Conservation (phyloP, 306 rosid species). For the Vicia villosa region DNA sequence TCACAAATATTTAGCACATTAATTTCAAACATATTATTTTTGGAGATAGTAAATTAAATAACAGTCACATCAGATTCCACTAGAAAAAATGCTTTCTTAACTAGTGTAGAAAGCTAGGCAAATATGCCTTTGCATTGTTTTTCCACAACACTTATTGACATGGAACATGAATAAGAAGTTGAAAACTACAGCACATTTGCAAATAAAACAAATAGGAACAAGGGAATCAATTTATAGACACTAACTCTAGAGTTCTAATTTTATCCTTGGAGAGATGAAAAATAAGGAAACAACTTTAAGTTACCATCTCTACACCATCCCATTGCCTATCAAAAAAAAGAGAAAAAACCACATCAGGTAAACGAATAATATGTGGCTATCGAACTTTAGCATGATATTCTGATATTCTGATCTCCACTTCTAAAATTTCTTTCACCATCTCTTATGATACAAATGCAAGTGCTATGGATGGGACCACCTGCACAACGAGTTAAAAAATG, state of each 20-base stretch:
- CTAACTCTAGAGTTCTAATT: slow-evolving; percentile 54
- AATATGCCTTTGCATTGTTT: slow-evolving; percentile 57
- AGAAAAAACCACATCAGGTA: slow-evolving; percentile 43
- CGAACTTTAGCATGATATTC: slow-evolving; percentile 64
- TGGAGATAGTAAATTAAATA: slow-evolving; percentile 6
- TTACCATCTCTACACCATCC: slow-evolving; percentile 61
- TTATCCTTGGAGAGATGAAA: slow-evolving; percentile 47
- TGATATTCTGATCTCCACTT: slow-evolving; percentile 95
- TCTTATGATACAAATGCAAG: slow-evolving; percentile 93
- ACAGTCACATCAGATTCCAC: slow-evolving; percentile 38
- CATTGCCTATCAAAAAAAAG: slow-evolving; percentile 70
- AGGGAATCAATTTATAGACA: slow-evolving; percentile 68
- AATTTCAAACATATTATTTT: slow-evolving; percentile 2
- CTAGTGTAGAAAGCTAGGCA: slow-evolving; percentile 47
- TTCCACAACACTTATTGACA: slow-evolving; percentile 65
- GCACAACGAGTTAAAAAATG: slow-evolving; percentile 45
- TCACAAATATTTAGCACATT: background rate
- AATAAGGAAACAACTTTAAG: slow-evolving; percentile 46
- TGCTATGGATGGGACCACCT: slow-evolving; percentile 99
- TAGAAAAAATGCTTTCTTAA: slow-evolving; percentile 46
- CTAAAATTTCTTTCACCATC: slow-evolving; percentile 92
- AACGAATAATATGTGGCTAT: slow-evolving; percentile 29
- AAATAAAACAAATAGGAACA: slow-evolving; percentile 52
- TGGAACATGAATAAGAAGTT: slow-evolving; percentile 52
- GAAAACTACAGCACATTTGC: slow-evolving; percentile 49